A percentile compares a stretch with the other conserved stretches of the same genome.
phyloP scores from a whole-genome alignment of 768 basidiomycete genomes.

The Mycena alexandri region DNA sequence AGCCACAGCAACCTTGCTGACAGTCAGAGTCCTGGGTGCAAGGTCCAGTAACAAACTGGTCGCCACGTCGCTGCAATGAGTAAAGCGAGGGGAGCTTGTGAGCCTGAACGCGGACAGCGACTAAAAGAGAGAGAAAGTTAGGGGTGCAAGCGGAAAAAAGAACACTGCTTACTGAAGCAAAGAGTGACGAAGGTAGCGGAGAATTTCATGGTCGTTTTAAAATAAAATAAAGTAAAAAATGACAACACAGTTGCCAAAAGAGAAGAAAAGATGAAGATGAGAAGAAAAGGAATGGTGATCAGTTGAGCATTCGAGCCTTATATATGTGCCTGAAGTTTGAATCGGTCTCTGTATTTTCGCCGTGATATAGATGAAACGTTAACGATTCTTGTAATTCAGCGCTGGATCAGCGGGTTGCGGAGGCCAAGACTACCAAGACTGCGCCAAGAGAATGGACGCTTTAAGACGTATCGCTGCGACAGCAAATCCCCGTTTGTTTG shows the following conservation, averaged over 20 bases:
- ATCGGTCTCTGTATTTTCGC: no score
- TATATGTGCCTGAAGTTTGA: not conserved
- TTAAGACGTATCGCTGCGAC: no score
- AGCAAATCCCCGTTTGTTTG: no score
- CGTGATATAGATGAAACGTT: no score
- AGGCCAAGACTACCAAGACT: no score
- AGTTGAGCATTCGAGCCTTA: not conserved
- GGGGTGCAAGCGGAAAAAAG: not conserved
- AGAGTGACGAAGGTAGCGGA: conserved; percentile 34
- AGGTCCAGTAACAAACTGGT: no score
- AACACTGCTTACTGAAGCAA: conserved; percentile 12
- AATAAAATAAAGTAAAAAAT: not conserved
- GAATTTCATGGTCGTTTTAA: conserved; percentile 34
- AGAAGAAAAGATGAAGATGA: not conserved
- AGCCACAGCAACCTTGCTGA: no score
- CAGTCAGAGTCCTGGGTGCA: no score
- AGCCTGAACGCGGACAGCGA: conserved; percentile 25
- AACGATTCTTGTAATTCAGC: no score
- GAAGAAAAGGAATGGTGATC: conserved; percentile 6
- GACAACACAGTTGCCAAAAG: conserved; percentile 36
- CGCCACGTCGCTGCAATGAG: not conserved
- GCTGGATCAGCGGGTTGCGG: no score
- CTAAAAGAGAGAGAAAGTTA: not conserved
- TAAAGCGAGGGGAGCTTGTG: conserved; percentile 13
- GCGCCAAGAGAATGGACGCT: no score